These are phyloP conservation scores for Kalmanozyma brasiliensis DNA, from an alignment of 1,284 basidiomycete genomes.

Conservation along the genomic window DNA sequence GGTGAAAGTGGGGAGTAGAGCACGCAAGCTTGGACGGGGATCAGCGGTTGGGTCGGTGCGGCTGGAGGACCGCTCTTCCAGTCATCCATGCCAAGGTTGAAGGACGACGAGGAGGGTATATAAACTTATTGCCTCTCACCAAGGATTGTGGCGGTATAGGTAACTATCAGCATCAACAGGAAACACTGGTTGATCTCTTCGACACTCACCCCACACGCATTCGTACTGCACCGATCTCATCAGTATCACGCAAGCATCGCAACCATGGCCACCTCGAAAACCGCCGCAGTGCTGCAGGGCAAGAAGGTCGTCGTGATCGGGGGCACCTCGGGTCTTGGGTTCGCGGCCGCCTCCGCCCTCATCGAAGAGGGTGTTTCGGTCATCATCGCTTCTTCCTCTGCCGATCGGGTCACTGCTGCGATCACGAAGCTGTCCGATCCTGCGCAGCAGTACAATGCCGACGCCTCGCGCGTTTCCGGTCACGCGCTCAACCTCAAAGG, in stretches of 20 bases:
- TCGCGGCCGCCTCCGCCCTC: conserved; percentile 37
- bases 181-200: too few species aligned
- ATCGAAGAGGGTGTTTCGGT: conserved; percentile 51
- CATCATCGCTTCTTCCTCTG: conserved; percentile 30
- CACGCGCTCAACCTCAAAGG: conserved; percentile 36
- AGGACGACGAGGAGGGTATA: too few species aligned
- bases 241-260: not conserved
- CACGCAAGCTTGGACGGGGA: too few species aligned
- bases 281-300: conserved; percentile 3
- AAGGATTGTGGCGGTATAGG: too few species aligned
- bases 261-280: conserved; percentile 25
- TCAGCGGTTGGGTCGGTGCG: too few species aligned
- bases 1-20: too few species aligned
- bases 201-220: too few species aligned
- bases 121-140: too few species aligned
- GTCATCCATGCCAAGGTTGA: too few species aligned
- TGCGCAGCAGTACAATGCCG: conserved; percentile 41
- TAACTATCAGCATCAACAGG: too few species aligned
- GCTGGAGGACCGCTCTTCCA: too few species aligned
- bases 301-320: conserved; percentile 47
- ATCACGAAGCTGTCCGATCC: conserved; percentile 32
- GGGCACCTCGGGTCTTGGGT: conserved; percentile 47
- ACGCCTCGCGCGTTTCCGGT: conserved; percentile 27
- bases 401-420: conserved; percentile 17
- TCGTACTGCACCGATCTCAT: too few species aligned